Conservation (phyloP, 495 filamentous ascomycete genomes). For the Thermochaetoides thermophila region DNA sequence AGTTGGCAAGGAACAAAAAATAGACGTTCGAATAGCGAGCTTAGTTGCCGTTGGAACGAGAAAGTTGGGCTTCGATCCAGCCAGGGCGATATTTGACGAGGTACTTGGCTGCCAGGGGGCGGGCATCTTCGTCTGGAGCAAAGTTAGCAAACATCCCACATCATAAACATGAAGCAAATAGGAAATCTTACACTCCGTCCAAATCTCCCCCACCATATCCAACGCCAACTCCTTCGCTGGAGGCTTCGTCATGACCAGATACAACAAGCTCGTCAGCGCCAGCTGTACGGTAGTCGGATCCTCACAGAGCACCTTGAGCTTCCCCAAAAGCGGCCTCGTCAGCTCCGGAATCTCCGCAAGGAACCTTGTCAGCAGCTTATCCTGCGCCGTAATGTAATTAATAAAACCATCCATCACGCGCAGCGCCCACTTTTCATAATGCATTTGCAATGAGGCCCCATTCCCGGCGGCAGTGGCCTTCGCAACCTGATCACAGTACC, state of each 20-base stretch:
- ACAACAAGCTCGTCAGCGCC: constrained; percentile 38
- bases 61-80: constrained; percentile 32
- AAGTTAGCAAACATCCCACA: constrained; percentile 9
- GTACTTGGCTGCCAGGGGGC: constrained; percentile 38
- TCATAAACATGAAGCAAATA: background rate
- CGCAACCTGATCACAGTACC: constrained; percentile 77
- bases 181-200: constrained; percentile 52
- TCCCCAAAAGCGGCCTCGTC: constrained; percentile 48
- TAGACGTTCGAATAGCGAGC: no score
- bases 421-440: constrained; percentile 71
- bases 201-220: constrained; percentile 73
- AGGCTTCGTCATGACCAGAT: constrained; percentile 72
- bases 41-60: no score
- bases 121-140: constrained; percentile 30
- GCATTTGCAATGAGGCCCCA: no score
- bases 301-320: constrained; percentile 65
- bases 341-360: constrained; percentile 83
- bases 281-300: constrained; percentile 61
- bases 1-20: no score
- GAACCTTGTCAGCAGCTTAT: constrained; percentile 79
- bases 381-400: constrained; percentile 71
- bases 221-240: constrained; percentile 69
- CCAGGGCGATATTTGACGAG: constrained; percentile 38
- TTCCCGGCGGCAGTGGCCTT: constrained; percentile 24
- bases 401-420: constrained; percentile 75